These are phyloP conservation scores for Teratosphaeria viscida DNA, from an alignment of 2,329 filamentous ascomycete species.

Conservation along the genomic window DNA sequence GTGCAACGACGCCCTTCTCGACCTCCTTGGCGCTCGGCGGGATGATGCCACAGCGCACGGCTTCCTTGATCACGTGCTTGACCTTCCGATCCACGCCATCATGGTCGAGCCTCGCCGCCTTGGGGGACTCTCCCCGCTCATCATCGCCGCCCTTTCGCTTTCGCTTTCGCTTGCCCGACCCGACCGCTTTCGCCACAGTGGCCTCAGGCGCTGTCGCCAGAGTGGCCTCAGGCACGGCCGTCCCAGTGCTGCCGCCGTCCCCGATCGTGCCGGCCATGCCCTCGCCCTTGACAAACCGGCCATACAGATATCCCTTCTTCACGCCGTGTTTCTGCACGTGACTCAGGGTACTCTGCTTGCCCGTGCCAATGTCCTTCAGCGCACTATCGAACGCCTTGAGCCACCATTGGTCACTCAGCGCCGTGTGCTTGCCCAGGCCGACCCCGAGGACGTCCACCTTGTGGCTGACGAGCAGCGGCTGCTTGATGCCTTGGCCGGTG, in stretches of 20 bases:
- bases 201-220: background rate
- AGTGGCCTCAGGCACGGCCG: conserved; percentile 7
- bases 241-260: background rate
- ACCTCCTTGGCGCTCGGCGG: conserved; percentile 1
- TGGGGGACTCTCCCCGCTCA: background rate
- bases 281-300: conserved; percentile 75
- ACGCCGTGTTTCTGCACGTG: conserved; percentile 37
- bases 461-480: conserved; percentile 71
- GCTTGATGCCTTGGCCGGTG: conserved; percentile 65
- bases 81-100: background rate
- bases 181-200: background rate
- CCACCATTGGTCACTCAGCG: conserved; percentile 84
- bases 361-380: conserved; percentile 60
- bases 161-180: conserved; percentile 5
- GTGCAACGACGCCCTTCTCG: background rate
- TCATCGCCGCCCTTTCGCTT: background rate
- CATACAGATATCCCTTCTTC: conserved; percentile 55
- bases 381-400: conserved; percentile 87
- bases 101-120: background rate
- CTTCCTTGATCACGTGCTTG: background rate
- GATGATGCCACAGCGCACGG: conserved; percentile 1
- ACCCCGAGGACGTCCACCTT: conserved; percentile 75
- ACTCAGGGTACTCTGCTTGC: conserved; percentile 46
- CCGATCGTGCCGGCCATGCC: conserved; percentile 60
- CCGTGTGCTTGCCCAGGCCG: conserved; percentile 59